Conservation (phyloP, 805 yeast species). For the Saccharomycopsis vini region DNA sequence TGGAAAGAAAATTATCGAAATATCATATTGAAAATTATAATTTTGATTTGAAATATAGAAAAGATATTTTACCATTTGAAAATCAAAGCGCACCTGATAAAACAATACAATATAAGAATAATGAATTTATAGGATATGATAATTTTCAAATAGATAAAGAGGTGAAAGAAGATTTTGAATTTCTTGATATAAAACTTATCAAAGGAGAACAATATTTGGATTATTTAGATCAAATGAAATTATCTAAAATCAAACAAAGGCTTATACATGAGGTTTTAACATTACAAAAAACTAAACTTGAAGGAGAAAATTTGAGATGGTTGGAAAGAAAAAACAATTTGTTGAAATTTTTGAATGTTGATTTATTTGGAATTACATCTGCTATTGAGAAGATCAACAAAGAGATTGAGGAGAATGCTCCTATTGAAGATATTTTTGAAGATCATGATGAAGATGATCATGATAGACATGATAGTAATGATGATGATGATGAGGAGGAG, state of each 20-base stretch:
- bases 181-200: slow-evolving; percentile 10
- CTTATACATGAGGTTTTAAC: slow-evolving; percentile 10
- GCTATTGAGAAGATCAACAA: slow-evolving; percentile 9
- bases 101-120: not conserved
- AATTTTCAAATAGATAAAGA: not conserved
- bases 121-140: too few relatives aligned
- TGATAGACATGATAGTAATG: too few relatives aligned
- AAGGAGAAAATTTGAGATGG: slow-evolving; percentile 11
- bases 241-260: slow-evolving; percentile 5
- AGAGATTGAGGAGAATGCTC: not conserved
- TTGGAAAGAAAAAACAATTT: slow-evolving; percentile 10
- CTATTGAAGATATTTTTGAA: too few relatives aligned
- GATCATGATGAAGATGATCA: too few relatives aligned
- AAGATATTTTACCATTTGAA: slow-evolving; percentile 1
- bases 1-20: slow-evolving; percentile 1
- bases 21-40: slow-evolving; percentile 11
- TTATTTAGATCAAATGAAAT: slow-evolving; percentile 2
- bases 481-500: too few relatives aligned
- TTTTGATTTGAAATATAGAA: slow-evolving; percentile 9
- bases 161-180: not conserved
- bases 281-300: slow-evolving; percentile 4
- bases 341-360: slow-evolving; percentile 13
- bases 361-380: slow-evolving; percentile 2
- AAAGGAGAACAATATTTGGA: slow-evolving; percentile 12
- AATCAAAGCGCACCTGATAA: not conserved